These are phyloP conservation scores for Candida michaelii DNA, from an alignment of 805 yeast species.

Conservation along the genomic window DNA sequence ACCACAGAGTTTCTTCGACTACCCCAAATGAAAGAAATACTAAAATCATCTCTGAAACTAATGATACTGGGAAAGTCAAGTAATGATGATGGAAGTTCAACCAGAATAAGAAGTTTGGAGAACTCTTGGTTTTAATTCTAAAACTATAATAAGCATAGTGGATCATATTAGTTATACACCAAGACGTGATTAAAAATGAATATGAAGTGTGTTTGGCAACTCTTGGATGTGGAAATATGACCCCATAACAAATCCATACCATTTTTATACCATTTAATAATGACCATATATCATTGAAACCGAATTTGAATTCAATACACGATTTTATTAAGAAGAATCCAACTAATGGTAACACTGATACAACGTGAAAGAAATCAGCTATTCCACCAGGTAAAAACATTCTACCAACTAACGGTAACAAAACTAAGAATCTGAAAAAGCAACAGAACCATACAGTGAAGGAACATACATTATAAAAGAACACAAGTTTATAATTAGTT, in stretches of 20 bases:
- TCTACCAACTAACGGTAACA: constrained; percentile 65
- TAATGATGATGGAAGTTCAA: constrained; percentile 35
- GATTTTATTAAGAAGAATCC: constrained; percentile 21
- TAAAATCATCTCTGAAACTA: constrained; percentile 34
- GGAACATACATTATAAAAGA: constrained; percentile 34
- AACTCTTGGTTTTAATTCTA: constrained; percentile 31
- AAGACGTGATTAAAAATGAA: constrained; percentile 35
- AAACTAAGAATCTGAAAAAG: constrained; percentile 46
- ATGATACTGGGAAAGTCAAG: constrained; percentile 33
- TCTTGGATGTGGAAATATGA: constrained; percentile 41
- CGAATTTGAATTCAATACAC: constrained; percentile 15
- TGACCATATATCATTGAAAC: constrained; percentile 25
- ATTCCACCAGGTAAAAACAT: constrained; percentile 69
- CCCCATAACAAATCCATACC: constrained; percentile 42
- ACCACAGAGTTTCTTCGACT: constrained; percentile 22
- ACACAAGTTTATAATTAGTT: constrained; percentile 29
- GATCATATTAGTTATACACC: constrained; percentile 35
- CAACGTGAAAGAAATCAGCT: constrained; percentile 58
- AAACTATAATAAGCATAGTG: constrained; percentile 38
- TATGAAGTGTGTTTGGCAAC: constrained; percentile 43
- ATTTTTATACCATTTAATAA: constrained; percentile 29
- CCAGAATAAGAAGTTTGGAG: constrained; percentile 38
- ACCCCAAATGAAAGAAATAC: constrained; percentile 36
- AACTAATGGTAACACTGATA: constrained; percentile 33
- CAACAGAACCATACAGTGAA: constrained; percentile 51